A percentile compares a stretch with the other conserved stretches of the same genome.
Evolutionary conservation across 169 alveolate genomes (phyloP).

Genomic region (Cryptosporidium baileyi): DNA sequence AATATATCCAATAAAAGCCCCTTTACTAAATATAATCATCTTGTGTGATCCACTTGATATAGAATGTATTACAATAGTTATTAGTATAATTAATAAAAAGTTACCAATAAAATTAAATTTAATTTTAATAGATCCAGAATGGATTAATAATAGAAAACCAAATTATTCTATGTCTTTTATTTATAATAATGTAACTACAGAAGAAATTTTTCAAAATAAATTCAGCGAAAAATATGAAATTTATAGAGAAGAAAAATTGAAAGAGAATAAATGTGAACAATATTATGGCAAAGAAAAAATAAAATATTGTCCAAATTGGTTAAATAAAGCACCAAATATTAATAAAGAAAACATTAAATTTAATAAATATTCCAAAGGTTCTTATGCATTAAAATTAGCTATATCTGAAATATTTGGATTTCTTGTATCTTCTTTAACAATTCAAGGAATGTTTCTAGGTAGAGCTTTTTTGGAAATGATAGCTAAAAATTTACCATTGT

Average conservation of each 20-base stretch:
- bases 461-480: conserved; percentile 60
- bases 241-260: background rate
- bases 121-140: conserved; percentile 51
- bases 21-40: conserved; percentile 11
- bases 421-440: conserved; percentile 22
- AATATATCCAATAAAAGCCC: conserved; percentile 50
- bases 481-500: conserved; percentile 62
- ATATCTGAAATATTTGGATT: conserved; percentile 66
- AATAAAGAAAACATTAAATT: background rate
- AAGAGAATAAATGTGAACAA: background rate
- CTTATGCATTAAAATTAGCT: conserved; percentile 33
- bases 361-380: conserved; percentile 7
- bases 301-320: conserved; percentile 41
- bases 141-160: conserved; percentile 41
- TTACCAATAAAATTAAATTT: conserved; percentile 51
- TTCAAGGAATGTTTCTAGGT: conserved; percentile 55
- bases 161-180: conserved; percentile 15
- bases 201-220: conserved; percentile 12
- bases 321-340: background rate
- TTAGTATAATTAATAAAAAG: conserved; percentile 25
- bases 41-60: conserved; percentile 68
- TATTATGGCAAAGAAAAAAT: background rate
- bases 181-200: conserved; percentile 17
- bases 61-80: conserved; percentile 36
- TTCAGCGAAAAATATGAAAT: background rate